A percentile compares a stretch with the other conserved stretches of the same genome.
Conservation (phyloP, 192 early-diverging fungal species). For the Podila horticola region DNA sequence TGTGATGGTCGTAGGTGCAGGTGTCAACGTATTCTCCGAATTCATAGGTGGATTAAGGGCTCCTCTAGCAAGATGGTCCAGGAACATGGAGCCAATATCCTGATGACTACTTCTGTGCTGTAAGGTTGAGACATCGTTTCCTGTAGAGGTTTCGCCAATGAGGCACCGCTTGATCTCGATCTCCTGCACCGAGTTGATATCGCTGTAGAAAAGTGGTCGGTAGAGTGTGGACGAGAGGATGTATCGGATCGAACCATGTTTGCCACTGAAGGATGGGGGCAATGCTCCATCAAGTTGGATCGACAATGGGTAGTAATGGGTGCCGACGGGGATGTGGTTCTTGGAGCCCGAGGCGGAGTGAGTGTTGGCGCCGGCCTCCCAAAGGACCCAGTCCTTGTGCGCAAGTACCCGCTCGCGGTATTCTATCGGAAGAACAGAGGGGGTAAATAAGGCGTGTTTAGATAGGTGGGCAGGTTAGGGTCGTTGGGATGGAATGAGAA, state of each 20-base stretch:
- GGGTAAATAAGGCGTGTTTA: neutral
- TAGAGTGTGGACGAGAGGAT: slow-evolving; percentile 48
- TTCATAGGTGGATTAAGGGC: neutral
- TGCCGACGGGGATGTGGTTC: slow-evolving; percentile 50
- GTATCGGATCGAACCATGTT: slow-evolving; percentile 59
- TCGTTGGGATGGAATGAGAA: too few species aligned
- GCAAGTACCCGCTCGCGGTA: slow-evolving; percentile 48
- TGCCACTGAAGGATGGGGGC: slow-evolving; percentile 57
- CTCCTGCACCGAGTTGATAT: slow-evolving; percentile 48
- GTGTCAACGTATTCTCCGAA: neutral
- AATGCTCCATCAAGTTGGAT: slow-evolving; percentile 48
- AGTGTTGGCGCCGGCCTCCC: slow-evolving; percentile 34
- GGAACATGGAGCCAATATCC: slow-evolving; percentile 30
- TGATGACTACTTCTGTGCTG: neutral
- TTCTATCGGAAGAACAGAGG: slow-evolving; percentile 10
- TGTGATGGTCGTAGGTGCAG: slow-evolving; percentile 31
- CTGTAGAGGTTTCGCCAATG: slow-evolving; percentile 14
- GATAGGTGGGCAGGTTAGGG: neutral
- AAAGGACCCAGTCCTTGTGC: slow-evolving; percentile 52
- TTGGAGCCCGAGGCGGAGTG: slow-evolving; percentile 16
- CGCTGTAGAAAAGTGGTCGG: slow-evolving; percentile 54
- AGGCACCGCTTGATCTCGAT: slow-evolving; percentile 59
- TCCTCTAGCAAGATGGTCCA: slow-evolving; percentile 24
- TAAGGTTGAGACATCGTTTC: neutral
- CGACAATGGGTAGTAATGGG: slow-evolving; percentile 48